Conservation (phyloP, 805 yeast species). For the Limtongia smithiae region DNA sequence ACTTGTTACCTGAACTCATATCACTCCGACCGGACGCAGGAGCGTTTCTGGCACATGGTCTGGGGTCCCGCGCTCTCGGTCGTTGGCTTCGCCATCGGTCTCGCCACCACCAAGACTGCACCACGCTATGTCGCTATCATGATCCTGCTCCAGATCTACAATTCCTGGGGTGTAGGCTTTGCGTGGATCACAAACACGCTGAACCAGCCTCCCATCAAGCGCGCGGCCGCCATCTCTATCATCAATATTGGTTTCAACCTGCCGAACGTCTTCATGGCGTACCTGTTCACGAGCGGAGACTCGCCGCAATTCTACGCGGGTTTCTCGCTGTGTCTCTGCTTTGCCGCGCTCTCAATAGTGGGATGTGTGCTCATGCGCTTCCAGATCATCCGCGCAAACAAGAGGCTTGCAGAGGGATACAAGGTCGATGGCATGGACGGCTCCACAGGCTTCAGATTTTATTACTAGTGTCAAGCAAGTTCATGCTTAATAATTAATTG, state of each 20-base stretch:
- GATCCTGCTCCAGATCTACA: conserved; percentile 53
- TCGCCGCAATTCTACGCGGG: conserved; percentile 33
- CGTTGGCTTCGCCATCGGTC: conserved; percentile 48
- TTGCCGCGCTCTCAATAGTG: conserved; percentile 14
- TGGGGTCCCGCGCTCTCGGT: conserved; percentile 44
- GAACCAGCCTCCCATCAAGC: conserved; percentile 51
- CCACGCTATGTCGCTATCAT: conserved; percentile 41
- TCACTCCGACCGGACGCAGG: conserved; percentile 15
- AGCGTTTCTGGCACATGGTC: conserved; percentile 45
- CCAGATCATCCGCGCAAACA: conserved; percentile 25
- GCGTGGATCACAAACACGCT: conserved; percentile 55
- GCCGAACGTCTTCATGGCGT: conserved; percentile 31
- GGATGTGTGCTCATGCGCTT: conserved; percentile 14
- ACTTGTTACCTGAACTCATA: conserved; percentile 13
- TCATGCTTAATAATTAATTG: too few relatives aligned
- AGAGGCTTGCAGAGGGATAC: conserved; percentile 29
- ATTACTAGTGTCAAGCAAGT: too few relatives aligned
- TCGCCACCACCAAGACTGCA: conserved; percentile 49
- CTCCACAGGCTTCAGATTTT: conserved; percentile 31
- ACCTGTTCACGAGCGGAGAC: conserved; percentile 23
- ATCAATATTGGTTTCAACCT: conserved; percentile 43
- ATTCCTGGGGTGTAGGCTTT: conserved; percentile 50
- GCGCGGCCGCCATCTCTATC: conserved; percentile 43
- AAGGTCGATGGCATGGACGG: conserved; percentile 34
- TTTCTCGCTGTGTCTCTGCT: conserved; percentile 28